A percentile compares a stretch with the other conserved stretches of the same genome.
Conservation (phyloP, 305 asterid species). For the Withania somnifera region DNA sequence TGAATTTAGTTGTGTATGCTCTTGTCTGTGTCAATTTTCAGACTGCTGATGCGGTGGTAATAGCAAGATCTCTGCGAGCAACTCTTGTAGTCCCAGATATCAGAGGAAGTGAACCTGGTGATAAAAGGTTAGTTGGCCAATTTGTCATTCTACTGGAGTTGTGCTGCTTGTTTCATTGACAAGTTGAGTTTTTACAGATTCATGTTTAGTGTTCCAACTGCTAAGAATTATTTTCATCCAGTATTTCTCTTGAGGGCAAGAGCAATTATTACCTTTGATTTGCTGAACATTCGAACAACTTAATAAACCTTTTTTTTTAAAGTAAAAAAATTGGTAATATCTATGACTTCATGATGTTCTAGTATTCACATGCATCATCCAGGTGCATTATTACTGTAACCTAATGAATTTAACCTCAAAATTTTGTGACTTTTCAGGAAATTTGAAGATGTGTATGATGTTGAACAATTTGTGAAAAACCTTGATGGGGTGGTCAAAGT, state of each 20-base stretch:
- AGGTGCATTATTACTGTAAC: neutral
- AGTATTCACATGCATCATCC: neutral
- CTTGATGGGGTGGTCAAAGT: conserved; percentile 77
- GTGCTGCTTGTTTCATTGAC: neutral
- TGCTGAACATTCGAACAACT: too few relatives aligned
- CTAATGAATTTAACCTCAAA: neutral
- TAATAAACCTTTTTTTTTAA: too few relatives aligned
- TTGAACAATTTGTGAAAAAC: conserved; percentile 25
- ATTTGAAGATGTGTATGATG: conserved; percentile 33
- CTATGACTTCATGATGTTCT: too few relatives aligned
- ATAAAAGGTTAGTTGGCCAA: conserved; percentile 40
- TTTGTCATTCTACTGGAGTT: neutral
- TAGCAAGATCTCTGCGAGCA: conserved; percentile 79
- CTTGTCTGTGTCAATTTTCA: conserved; percentile 8
- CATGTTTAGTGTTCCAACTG: neutral
- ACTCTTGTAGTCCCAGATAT: conserved; percentile 92
- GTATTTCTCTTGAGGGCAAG: too few relatives aligned
- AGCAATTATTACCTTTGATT: too few relatives aligned
- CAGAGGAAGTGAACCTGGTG: conserved; percentile 68
- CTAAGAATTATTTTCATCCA: neutral
- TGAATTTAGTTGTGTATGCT: neutral
- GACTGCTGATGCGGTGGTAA: conserved; percentile 94
- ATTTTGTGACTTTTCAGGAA: conserved; percentile 16
- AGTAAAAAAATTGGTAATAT: too few relatives aligned
- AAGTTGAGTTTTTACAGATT: neutral